Base-by-base conservation (phyloP, 2,329 filamentous ascomycete species). In the Ophiostoma triangulosporum region DNA sequence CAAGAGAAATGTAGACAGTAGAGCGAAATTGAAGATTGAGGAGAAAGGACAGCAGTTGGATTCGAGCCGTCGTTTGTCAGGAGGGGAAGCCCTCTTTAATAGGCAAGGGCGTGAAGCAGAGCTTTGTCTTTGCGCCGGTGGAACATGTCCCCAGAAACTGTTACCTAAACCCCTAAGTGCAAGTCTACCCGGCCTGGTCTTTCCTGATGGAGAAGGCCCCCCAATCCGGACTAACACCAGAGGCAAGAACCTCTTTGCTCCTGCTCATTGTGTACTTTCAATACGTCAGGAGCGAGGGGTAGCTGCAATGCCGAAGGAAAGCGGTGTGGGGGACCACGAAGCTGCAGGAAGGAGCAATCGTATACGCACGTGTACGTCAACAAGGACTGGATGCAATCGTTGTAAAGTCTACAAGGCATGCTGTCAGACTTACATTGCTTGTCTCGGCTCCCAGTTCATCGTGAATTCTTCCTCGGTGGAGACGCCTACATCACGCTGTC, bases 91-190 rank as follows among this genome's bases (percentile, higher is more conserved):
- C 9, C 20, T 27, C 32, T 32, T 48, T 32, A 48, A 48, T 48
- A 48, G 46, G 43, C 43, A 46, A 46, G 43, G 24, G 6, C 15
- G 8, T n/a, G 43, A 29, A 46, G 26, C 14, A 29, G 24, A 45
- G 40, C 24, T 22, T 27, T 45, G 17, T 45, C 40, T 45, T 45
- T 45, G 35, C 35, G 38, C 20, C 35, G 38, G 38, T 43, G 38
- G 38, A 26, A 43, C 38, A 43, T 43, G 20, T 43, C 20, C 26
- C 40, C 43, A 46, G 43, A 29, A 46, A 27, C 61, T 60, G 20
- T 31, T 26, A 53, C 55, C 73, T 76, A 76, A 71, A 71, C 74
- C 74, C 72, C 71, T 76, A 77, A 76, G 74, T 74, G 74, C 74
- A 77, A 72, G 73, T 76, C 65, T 65, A 70, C 65, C 67, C 70